Conservation (phyloP, 176 grass and related monocot species). For the Lolium perenne region DNA sequence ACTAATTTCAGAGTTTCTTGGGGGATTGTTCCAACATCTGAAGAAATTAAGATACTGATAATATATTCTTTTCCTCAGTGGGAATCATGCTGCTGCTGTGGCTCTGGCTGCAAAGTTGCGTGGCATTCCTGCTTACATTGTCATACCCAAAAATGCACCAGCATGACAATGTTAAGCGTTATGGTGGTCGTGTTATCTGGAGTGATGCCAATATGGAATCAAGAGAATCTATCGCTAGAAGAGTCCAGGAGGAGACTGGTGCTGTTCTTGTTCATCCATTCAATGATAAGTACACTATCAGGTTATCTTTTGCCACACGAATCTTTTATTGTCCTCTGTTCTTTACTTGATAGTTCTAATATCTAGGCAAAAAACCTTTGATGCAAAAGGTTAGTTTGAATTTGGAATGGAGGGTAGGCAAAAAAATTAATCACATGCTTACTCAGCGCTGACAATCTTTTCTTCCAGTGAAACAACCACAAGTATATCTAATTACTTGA, state of each 20-base stretch:
- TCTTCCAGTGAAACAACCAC: conserved; percentile 18
- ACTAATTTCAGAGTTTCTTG: neutral
- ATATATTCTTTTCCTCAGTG: conserved; percentile 48
- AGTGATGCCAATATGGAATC: conserved; percentile 76
- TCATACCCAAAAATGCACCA: conserved; percentile 85
- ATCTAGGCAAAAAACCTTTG: neutral
- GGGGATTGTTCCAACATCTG: neutral
- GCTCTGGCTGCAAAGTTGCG: conserved; percentile 85
- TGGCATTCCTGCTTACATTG: conserved; percentile 87
- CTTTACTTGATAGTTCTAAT: neutral
- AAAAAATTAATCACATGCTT: conserved; percentile 8
- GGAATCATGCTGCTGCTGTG: conserved; percentile 93
- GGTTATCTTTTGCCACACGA: conserved; percentile 40
- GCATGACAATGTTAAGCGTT: conserved; percentile 83
- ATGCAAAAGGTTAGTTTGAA: neutral
- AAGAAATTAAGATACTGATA: conserved; percentile 2
- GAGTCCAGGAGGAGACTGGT: conserved; percentile 79
- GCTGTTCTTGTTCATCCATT: conserved; percentile 90
- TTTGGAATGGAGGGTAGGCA: neutral
- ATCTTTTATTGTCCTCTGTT: conserved; percentile 23
- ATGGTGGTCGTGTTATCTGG: conserved; percentile 81
- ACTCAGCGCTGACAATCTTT: neutral
- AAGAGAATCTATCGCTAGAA: conserved; percentile 72
- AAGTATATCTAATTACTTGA: conserved; percentile 6
- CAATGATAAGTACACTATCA: conserved; percentile 87